These are phyloP conservation scores for Metrosideros polymorpha DNA, from an alignment of 441 rosid genomes.

Conservation along the genomic window DNA sequence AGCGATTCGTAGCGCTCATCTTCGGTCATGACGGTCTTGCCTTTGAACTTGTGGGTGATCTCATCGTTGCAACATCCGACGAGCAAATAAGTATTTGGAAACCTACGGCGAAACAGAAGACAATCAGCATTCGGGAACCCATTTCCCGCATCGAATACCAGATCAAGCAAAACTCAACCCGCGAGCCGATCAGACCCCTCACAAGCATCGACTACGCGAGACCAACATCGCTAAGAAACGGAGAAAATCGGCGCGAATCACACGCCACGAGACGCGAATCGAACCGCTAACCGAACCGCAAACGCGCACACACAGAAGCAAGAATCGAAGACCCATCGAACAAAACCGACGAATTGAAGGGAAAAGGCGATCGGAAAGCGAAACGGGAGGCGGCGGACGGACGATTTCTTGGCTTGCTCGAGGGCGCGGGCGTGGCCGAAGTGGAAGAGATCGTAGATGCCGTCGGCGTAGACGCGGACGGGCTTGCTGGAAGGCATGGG, in stretches of 20 bases:
- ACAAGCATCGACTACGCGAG: neutral
- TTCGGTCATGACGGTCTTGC: conserved; percentile 84
- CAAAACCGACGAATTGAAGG: neutral
- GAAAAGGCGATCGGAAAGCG: neutral
- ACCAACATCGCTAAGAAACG: neutral
- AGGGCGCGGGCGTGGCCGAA: conserved; percentile 90
- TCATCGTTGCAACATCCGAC: conserved; percentile 91
- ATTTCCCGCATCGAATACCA: neutral
- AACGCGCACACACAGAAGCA: neutral
- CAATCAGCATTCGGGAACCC: neutral
- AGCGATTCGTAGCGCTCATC: conserved; percentile 80
- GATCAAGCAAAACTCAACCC: neutral
- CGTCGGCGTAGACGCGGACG: conserved; percentile 79
- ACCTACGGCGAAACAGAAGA: conserved; percentile 25
- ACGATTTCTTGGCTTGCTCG: conserved; percentile 90
- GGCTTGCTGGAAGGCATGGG: conserved; percentile 35
- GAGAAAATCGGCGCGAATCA: neutral
- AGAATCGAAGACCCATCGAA: neutral
- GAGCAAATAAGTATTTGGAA: conserved; percentile 65
- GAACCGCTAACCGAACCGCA: neutral
- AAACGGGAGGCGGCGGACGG: neutral
- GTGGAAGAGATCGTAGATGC: conserved; percentile 96
- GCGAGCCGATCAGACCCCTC: neutral
- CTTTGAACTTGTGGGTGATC: conserved; percentile 62
- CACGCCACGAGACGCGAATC: too few species aligned